Base-by-base conservation (phyloP, 139 green algal species). In the Chlorella sp. region DNA sequence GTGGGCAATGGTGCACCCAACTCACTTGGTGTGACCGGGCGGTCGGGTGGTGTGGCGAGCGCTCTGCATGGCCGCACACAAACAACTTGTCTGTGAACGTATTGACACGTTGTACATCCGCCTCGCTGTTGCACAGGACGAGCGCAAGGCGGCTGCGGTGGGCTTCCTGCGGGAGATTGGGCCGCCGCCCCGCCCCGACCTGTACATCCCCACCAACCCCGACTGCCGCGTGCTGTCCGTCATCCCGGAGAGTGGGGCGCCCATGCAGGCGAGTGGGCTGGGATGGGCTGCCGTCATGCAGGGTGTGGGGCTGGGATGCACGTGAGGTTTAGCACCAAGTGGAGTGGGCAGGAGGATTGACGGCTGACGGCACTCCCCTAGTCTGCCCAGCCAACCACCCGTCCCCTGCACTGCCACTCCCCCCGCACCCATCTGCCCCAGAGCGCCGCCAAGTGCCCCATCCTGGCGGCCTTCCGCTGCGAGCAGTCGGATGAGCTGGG, bases 241-340 rank as follows among this genome's bases (percentile, higher is more conserved):
- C 69, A 91, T 96, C 23, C 88, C 91, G 0, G 89, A 94, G 76
- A 92, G 78, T 51, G 93, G 91, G 30, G 89, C 91, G 7, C 93
- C 94, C 72, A 98, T 99, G 94, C 97, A 98, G 90, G 96, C 90
- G 30, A 92, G 95, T n/a, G n/a, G n/a, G n/a, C n/a, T n/a, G n/a
- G n/a, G n/a, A n/a, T n/a, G n/a, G n/a, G n/a, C n/a, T n/a, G n/a
- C n/a, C n/a, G n/a, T n/a, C n/a, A n/a, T n/a, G n/a, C n/a, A n/a
- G n/a, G n/a, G 97, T 91, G 93, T 44, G 47, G 4, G 30, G 44
- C 73, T 96, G 78, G 30, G 4, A n/a, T 25, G 30, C 41, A 39
- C 7, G 57, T 15, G 3, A n/a, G 36, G 69, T 21, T 23, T 64
- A 23, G 62, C 21, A 32, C 2, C 60, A 18, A 30, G 2, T 67